Conservation (phyloP, 192 early-diverging fungal species). For the Entomortierella beljakovae region DNA sequence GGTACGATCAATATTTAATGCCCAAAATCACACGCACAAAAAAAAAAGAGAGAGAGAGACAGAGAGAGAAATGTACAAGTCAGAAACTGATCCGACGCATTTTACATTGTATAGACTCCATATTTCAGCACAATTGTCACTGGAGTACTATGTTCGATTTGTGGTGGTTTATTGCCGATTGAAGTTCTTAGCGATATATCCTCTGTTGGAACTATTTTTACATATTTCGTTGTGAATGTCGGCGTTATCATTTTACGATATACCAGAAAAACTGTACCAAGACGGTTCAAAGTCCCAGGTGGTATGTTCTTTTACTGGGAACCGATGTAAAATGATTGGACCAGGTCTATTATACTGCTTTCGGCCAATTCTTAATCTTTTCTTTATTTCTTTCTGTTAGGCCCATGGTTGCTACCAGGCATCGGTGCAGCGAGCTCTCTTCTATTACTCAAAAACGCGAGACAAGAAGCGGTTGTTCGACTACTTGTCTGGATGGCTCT, state of each 20-base stretch:
- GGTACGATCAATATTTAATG: conserved; percentile 1
- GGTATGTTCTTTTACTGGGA: too few species aligned
- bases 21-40: too few species aligned
- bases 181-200: conserved; percentile 89
- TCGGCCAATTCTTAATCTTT: not conserved
- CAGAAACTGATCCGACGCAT: too few species aligned
- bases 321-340: too few species aligned
- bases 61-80: too few species aligned
- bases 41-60: too few species aligned
- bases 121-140: conserved; percentile 76
- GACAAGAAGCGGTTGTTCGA: conserved; percentile 73
- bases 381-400: conserved; percentile 1
- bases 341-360: too few species aligned
- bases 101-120: conserved; percentile 69
- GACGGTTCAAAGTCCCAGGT: conserved; percentile 82
- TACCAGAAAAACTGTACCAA: conserved; percentile 73
- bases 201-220: conserved; percentile 86
- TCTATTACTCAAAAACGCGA: conserved; percentile 75
- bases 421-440: conserved; percentile 69
- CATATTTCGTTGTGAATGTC: conserved; percentile 87
- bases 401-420: conserved; percentile 73
- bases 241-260: conserved; percentile 82
- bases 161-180: conserved; percentile 82
- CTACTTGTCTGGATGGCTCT: conserved; percentile 83
- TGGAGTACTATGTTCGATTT: conserved; percentile 73